These are phyloP conservation scores for Triticum aestivum DNA, from an alignment of 176 grass and related monocot genomes.

Conservation along the genomic window DNA sequence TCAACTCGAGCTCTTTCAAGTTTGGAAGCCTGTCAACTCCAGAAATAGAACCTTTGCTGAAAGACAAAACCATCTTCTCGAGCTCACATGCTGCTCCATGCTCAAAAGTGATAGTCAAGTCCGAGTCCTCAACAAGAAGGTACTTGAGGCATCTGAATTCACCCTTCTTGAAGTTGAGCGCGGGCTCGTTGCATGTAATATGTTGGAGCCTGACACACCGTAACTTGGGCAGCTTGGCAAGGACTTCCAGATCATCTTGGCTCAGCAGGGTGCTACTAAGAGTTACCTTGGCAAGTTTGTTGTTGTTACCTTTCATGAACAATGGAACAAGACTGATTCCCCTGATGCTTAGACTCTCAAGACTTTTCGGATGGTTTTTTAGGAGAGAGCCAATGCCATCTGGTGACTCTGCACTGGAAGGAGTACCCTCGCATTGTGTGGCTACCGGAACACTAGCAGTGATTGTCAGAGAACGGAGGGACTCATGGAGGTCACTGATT, in stretches of 20 bases:
- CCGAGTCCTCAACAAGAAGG: not conserved
- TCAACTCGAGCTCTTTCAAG: not conserved
- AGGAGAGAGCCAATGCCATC: not conserved
- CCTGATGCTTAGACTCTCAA: conserved; percentile 19
- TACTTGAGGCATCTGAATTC: not conserved
- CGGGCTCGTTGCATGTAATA: rapidly evolving
- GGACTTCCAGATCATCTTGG: not conserved
- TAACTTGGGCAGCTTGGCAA: not conserved
- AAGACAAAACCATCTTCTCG: not conserved
- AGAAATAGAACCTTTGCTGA: not conserved
- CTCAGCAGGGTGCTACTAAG: not conserved
- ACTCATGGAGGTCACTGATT: not conserved
- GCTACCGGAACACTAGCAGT: not conserved
- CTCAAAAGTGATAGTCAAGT: not conserved
- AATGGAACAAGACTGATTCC: not conserved
- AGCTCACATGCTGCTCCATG: not conserved
- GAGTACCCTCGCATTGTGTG: rapidly evolving
- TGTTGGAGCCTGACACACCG: not conserved
- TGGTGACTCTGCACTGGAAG: not conserved
- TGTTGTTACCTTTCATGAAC: rapidly evolving
- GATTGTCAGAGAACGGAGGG: not conserved
- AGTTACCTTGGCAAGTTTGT: conserved; percentile 15
- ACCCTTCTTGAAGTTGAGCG: not conserved
- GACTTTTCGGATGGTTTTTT: not conserved
- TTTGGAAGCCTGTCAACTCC: not conserved